phyloP scores from a whole-genome alignment of 164 flowering plant genomes.

The Dillenia turbinata region DNA sequence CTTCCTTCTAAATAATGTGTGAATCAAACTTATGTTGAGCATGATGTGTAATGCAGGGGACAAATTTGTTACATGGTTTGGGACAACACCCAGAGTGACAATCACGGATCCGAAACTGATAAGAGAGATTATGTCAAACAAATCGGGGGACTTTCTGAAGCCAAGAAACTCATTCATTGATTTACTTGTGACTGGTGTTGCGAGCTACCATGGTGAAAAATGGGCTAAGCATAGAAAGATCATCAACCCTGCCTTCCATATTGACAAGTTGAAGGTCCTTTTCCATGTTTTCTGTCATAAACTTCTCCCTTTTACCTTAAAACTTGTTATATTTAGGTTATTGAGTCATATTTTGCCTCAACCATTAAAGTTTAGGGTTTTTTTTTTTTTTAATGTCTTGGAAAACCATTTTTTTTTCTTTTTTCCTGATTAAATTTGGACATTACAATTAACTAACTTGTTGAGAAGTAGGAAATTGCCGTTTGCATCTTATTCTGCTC shows the following conservation, averaged over 20 bases:
- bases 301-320: too few relatives aligned
- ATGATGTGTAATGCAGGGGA: not conserved
- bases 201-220: not conserved
- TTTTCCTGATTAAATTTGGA: too few relatives aligned
- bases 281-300: not conserved
- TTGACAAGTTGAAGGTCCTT: not conserved
- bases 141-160: not conserved
- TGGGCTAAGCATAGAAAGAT: constrained; percentile 1
- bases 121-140: not conserved
- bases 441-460: too few relatives aligned
- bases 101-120: not conserved
- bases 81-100: constrained; percentile 1
- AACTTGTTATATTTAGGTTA: too few relatives aligned
- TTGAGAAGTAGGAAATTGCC: too few relatives aligned
- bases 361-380: too few relatives aligned
- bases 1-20: too few relatives aligned
- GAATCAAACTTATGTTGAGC: too few relatives aligned
- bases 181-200: not conserved
- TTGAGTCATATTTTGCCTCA: too few relatives aligned
- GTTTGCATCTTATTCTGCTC: too few relatives aligned
- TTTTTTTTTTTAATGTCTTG: too few relatives aligned
- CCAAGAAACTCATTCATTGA: not conserved
- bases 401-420: too few relatives aligned
- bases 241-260: not conserved
- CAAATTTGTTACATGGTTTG: not conserved